phyloP scores from a whole-genome alignment of 2,329 filamentous ascomycete species.

The Neodidymelliopsis sp. region DNA sequence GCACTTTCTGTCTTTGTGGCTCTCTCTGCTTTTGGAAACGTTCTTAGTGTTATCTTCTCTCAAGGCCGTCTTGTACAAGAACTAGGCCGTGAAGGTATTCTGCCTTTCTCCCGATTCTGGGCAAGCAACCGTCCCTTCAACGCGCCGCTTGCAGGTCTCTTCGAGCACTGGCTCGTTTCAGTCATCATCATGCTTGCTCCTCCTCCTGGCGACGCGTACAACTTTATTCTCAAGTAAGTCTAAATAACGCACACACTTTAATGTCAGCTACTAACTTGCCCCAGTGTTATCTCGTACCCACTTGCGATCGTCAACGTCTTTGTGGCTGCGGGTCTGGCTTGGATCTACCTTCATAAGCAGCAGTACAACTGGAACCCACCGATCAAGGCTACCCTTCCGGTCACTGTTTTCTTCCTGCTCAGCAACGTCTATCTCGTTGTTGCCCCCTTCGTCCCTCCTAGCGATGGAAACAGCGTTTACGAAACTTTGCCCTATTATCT shows the following conservation, averaged over 20 bases:
- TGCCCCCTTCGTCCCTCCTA: slow-evolving; percentile 61
- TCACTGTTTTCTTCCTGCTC: slow-evolving; percentile 61
- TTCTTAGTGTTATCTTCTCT: slow-evolving; percentile 72
- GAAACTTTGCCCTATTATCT: slow-evolving; percentile 61
- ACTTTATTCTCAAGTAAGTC: slow-evolving; percentile 61
- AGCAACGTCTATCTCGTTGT: slow-evolving; percentile 62
- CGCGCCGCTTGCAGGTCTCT: slow-evolving; percentile 66
- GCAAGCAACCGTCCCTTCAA: slow-evolving; percentile 71
- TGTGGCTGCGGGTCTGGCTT: slow-evolving; percentile 58
- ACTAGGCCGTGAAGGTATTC: slow-evolving; percentile 70
- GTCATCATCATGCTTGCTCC: slow-evolving; percentile 72
- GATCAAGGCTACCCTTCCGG: slow-evolving; percentile 59
- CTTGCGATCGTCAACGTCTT: slow-evolving; percentile 64
- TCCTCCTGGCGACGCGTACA: slow-evolving; percentile 72
- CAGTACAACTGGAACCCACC: slow-evolving; percentile 59
- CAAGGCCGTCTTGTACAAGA: slow-evolving; percentile 72
- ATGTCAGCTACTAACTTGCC: slow-evolving; percentile 10
- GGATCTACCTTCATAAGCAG: slow-evolving; percentile 53
- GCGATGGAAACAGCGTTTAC: slow-evolving; percentile 59
- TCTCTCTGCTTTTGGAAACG: slow-evolving; percentile 72
- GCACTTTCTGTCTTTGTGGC: slow-evolving; percentile 71
- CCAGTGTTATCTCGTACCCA: slow-evolving; percentile 69
- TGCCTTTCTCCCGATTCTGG: slow-evolving; percentile 69
- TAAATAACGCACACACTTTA: no score
- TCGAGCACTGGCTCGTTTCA: slow-evolving; percentile 70